Base-by-base conservation (phyloP, 805 yeast genomes). In the Candida coquimbonensis region DNA sequence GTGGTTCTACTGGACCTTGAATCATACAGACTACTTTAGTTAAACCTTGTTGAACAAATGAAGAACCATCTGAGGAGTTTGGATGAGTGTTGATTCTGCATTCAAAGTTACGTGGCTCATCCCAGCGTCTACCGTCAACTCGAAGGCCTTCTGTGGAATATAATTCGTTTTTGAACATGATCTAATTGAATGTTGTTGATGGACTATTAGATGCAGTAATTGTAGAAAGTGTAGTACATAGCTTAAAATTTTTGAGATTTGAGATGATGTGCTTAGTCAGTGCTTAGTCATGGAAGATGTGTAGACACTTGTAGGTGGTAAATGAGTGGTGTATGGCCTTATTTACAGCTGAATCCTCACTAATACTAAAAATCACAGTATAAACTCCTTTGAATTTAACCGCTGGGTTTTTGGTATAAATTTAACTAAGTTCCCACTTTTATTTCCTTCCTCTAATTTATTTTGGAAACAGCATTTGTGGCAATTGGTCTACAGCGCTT, bases 81-180 rank as follows among this genome's bases (percentile, higher is more conserved):
- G 96, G 88, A 57, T 90, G 97, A 1, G 98, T 89, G 58, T 88
- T 88, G 44, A 87, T 80, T 17, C 80, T 76, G 60, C 96, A 86
- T 35, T 78, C 78, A 57, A 93, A 87, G 29, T 81, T 74, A 42
- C 98, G 80, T 38, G 90, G 73, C 63, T 93, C 99, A 57, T 91
- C 88, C 89, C 93, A 89, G 51, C 99, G 75, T 56, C 99, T 79
- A 2, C 99, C 99, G 62, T 93, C 98, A 13, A 83, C 70, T 52
- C 99, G 73, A 40, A 93, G 73, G 5, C 99, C 99, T 65, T 93
- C 98, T 7, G 96, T 96, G 0, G 97, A 90, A 61, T 87, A 91
- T 39, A 93, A 65, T 69, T 93, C 99, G 55, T 80, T 65, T 45
- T 86, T 72, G 37, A 83, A 78, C 83, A 80, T 80, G 17, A 17